Conservation (phyloP, 768 basidiomycete species). For the Pleurotus sapidus region DNA sequence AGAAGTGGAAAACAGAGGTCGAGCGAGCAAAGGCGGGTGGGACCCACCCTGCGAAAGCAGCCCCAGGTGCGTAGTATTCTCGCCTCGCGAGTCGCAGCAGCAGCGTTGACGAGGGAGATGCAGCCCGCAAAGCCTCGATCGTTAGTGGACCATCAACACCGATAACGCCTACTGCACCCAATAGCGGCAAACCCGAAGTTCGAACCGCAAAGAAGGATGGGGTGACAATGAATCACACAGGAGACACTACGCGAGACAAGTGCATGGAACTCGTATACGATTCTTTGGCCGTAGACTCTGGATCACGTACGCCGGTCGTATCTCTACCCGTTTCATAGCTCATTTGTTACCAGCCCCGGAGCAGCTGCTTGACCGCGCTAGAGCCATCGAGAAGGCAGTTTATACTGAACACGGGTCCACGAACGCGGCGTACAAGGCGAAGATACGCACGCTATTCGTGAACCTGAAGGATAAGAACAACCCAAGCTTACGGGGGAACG, state of each 20-base stretch:
- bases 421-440: conserved; percentile 59
- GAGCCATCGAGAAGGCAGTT: conserved; percentile 71
- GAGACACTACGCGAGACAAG: conserved; percentile 80
- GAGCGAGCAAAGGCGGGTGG: conserved; percentile 53
- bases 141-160: conserved; percentile 37
- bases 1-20: conserved; percentile 88
- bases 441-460: conserved; percentile 85
- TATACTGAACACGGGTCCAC: conserved; percentile 40
- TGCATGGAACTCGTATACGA: conserved; percentile 92
- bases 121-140: conserved; percentile 28
- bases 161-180: conserved; percentile 28
- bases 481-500: conserved; percentile 76
- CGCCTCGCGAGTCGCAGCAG: conserved; percentile 1
- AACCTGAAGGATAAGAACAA: conserved; percentile 97
- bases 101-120: neutral
- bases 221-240: conserved; percentile 49
- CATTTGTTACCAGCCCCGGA: conserved; percentile 51
- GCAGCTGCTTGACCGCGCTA: conserved; percentile 62
- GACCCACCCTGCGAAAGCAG: conserved; percentile 14
- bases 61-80: conserved; percentile 31
- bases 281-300: conserved; percentile 82
- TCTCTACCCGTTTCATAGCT: neutral
- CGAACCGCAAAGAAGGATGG: conserved; percentile 75
- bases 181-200: conserved; percentile 26
- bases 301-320: conserved; percentile 66